Conservation (phyloP, 495 filamentous ascomycete species). For the Neurospora cerealis region DNA sequence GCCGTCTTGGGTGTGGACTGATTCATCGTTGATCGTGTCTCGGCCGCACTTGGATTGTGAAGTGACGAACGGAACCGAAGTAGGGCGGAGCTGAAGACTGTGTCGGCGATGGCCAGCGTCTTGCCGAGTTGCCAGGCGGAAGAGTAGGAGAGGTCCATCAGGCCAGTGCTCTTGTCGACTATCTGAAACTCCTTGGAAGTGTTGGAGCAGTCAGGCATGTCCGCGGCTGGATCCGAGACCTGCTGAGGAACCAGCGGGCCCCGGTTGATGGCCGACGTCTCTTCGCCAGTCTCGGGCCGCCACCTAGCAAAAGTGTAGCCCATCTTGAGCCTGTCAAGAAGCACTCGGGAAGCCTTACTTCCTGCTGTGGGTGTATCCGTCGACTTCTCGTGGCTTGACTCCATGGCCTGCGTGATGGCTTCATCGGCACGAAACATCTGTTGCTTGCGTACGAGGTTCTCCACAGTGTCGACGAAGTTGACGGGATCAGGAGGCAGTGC, state of each 20-base stretch:
- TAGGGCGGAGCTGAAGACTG: constrained; percentile 17
- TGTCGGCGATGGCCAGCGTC: constrained; percentile 23
- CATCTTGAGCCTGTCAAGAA: constrained; percentile 16
- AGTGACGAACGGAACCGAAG: constrained; percentile 11
- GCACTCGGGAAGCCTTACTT: neutral
- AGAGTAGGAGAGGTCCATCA: constrained; percentile 42
- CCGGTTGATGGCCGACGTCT: constrained; percentile 27
- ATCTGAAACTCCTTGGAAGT: constrained; percentile 32
- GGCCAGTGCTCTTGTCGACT: constrained; percentile 28
- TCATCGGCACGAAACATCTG: no score
- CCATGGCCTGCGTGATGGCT: neutral
- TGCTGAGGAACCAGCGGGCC: constrained; percentile 28
- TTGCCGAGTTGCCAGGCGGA: constrained; percentile 39
- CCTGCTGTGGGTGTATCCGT: no score
- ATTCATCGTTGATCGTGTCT: neutral
- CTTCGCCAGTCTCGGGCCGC: constrained; percentile 30
- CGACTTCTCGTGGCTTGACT: neutral
- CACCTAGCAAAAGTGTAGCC: constrained; percentile 33
- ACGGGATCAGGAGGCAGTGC: constrained; percentile 23
- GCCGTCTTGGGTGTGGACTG: neutral
- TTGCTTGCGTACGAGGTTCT: neutral
- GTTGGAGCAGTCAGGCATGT: constrained; percentile 19
- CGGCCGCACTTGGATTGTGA: no score
- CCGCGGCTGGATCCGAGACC: constrained; percentile 5
- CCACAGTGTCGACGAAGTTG: constrained; percentile 19